Evolutionary conservation across 805 yeast species (phyloP), one percentile per base, ranked within the genome.

Genomic region (Kockiozyma suomiensis): DNA sequence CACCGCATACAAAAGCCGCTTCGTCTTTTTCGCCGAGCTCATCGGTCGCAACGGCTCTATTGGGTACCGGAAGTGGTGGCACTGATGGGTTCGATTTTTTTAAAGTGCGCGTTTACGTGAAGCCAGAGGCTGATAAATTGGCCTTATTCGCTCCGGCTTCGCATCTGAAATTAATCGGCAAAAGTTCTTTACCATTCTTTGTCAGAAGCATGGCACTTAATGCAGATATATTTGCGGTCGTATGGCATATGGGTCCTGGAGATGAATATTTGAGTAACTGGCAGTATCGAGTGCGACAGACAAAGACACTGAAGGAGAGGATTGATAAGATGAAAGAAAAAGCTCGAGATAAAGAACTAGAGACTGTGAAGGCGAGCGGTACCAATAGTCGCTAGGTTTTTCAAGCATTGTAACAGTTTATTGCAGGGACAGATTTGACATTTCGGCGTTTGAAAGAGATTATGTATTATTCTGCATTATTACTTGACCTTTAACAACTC

Each of bases 171-270:
- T 76, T 90, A 25, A 77, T 90, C 6, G 80, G 85, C 17, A 85
- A 79, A 55, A 79, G 78, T 46, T 81, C 83, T 33, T 73, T 91
- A 50, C 80, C 96, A 0, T 73, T 76, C 3, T 85, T 85, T 70
- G 81, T 90, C 8, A 78, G 96, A 50, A 87, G 86, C 62, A 73
- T 87, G 61, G 83, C 88, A 1, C 70, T 86, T 21, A 78, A 84
- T 55, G 86, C 91, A 2, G 81, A 83, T 64, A 86, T 84, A 61
- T 87, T 89, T 72, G 90, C 96, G 0, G 79, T 81, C 26, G 85
- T 86, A 17, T 89, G 94, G 90, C 86, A 86, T 66, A 74, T 83
- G 38, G 51, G 61, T 3, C 10, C 65, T 30, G 79, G 79, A 51
- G 85, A 85, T 3, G 76, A 76, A 37, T 84, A 80, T 72, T 75